phyloP scores from a whole-genome alignment of 2,329 filamentous ascomycete genomes.

The Annulohypoxylon truncatum region DNA sequence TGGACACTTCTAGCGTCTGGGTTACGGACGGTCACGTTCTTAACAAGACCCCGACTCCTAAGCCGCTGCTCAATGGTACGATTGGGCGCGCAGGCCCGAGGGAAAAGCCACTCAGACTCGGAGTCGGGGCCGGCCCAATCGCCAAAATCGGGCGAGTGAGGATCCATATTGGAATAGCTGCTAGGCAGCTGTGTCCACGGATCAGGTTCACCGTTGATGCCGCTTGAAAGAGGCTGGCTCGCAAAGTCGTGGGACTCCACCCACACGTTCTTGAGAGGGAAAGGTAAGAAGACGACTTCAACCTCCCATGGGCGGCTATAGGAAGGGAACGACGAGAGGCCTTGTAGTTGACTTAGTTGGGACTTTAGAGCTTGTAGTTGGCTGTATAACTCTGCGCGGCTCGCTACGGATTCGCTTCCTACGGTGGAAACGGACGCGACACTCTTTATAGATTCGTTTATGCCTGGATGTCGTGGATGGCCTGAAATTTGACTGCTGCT shows the following conservation, averaged over 20 bases:
- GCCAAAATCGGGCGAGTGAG: conserved; percentile 60
- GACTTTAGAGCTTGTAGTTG: conserved; percentile 64
- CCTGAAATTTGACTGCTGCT: conserved; percentile 55
- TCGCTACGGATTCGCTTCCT: conserved; percentile 53
- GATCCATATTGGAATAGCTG: conserved; percentile 58
- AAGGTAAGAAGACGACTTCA: conserved; percentile 81
- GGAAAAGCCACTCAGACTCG: conserved; percentile 71
- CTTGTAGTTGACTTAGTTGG: conserved; percentile 67
- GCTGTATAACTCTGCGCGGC: conserved; percentile 60
- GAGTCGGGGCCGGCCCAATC: conserved; percentile 61
- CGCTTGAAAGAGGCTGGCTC: conserved; percentile 48
- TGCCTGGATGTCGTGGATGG: conserved; percentile 53
- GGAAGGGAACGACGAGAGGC: conserved; percentile 67
- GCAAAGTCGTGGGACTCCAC: conserved; percentile 62
- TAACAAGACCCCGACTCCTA: conserved; percentile 78
- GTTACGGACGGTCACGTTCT: conserved; percentile 69
- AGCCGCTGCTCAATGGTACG: conserved; percentile 76
- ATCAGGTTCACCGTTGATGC: conserved; percentile 53
- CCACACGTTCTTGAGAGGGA: conserved; percentile 69
- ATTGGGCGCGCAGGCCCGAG: conserved; percentile 73
- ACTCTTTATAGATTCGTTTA: conserved; percentile 60
- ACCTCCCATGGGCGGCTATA: conserved; percentile 75
- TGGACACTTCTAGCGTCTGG: conserved; percentile 76
- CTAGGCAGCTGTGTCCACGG: conserved; percentile 68
- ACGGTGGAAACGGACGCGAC: conserved; percentile 61